Evolutionary conservation across 2,329 filamentous ascomycete genomes (phyloP), one percentile per base, ranked within the genome.

Genomic region (Colletotrichum siamense): DNA sequence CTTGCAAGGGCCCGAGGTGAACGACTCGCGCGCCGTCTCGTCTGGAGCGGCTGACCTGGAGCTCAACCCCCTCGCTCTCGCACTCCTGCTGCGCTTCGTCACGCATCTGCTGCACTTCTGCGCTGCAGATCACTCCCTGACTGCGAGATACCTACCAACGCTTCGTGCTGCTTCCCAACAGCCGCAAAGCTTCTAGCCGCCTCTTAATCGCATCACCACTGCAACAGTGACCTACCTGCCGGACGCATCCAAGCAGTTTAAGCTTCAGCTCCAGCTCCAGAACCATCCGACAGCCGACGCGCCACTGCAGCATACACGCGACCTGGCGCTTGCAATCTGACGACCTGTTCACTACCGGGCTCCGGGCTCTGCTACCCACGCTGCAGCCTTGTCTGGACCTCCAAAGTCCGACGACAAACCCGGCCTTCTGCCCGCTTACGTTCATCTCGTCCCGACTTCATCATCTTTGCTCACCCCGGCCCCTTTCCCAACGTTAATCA

Each of bases 11-110:
- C 62, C 32, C 8, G 32, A 64, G 34, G 62, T 62, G 55, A 72
- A 44, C 73, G 73, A 75, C 73, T 75, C 73, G 73, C 69, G 73
- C 62, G 63, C 30, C 34, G 63, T 63, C 69, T 75, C 69, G 72
- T 75, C 72, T 75, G 49, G 32, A 62, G 39, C 69, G 62, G 34
- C 70, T 52, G 61, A 64, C 44, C 30, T 34, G 28, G 36, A 30
- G n/a, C 44, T 52, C n/a, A 52, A 22, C 44, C 44, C 66, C 32
- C 39, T 67, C 30, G 49, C 34, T 62, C 28, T 49, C 9, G 30
- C 34, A 52, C 71, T 71, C 57, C n/a, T 65, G 61, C 52, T 59
- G 39, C 63, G 36, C 62, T 36, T 44, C 70, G 62, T 26, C 65
- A 44, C 57, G 36, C 34, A 22, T 22, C 52, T 59, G 39, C 55